Evolutionary conservation across 495 filamentous ascomycete genomes (phyloP).

Genomic region (Penicillium robsamsonii): DNA sequence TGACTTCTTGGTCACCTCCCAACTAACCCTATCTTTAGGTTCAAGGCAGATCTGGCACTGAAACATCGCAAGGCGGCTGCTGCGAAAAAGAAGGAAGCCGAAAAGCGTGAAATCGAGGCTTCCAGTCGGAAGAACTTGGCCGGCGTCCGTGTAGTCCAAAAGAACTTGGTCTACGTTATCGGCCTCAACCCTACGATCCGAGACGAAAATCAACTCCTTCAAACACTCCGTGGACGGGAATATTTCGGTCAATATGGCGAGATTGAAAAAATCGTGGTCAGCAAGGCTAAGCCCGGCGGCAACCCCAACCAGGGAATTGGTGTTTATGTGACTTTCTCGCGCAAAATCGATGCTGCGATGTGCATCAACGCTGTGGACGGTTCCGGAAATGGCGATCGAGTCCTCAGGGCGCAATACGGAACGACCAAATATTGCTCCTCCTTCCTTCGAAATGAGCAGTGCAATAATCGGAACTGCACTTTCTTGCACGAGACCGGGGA

Average conservation of each 20-base stretch:
- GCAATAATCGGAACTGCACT: constrained; percentile 92
- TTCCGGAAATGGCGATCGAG: constrained; percentile 82
- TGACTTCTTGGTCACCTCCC: not conserved
- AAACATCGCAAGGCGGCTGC: constrained; percentile 90
- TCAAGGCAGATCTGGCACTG: constrained; percentile 83
- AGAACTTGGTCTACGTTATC: constrained; percentile 98
- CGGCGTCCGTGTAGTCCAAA: constrained; percentile 92
- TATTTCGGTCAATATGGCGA: constrained; percentile 99
- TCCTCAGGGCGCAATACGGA: constrained; percentile 87
- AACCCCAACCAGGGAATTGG: constrained; percentile 79
- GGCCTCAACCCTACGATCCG: constrained; percentile 86
- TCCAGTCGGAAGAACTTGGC: constrained; percentile 92
- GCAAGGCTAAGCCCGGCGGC: constrained; percentile 78
- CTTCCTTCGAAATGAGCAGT: constrained; percentile 88
- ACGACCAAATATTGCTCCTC: constrained; percentile 99
- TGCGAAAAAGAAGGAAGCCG: constrained; percentile 87
- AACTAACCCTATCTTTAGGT: constrained; percentile 40
- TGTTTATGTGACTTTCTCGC: constrained; percentile 94
- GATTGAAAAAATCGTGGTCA: constrained; percentile 98
- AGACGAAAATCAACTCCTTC: constrained; percentile 80
- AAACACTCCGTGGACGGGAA: constrained; percentile 78
- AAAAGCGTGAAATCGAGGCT: constrained; percentile 93
- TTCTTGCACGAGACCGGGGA: constrained; percentile 97
- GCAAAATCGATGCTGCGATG: constrained; percentile 76
- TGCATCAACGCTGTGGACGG: constrained; percentile 93